These are phyloP conservation scores for Amaranthus palmeri DNA, from an alignment of 148 eudicot species.

Conservation along the genomic window DNA sequence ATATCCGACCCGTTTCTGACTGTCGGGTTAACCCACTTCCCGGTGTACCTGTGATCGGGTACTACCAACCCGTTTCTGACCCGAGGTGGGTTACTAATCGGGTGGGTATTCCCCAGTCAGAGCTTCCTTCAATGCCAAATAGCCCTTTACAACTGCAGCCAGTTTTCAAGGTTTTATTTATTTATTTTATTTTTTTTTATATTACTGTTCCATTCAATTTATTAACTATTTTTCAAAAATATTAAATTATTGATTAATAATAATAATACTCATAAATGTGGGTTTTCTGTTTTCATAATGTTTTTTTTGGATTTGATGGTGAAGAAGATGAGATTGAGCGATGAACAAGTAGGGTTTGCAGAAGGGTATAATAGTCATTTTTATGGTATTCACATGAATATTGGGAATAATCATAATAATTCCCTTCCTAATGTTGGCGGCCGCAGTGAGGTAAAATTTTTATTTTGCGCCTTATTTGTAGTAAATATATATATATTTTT, in stretches of 20 bases:
- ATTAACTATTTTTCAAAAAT: background rate
- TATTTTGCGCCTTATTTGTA: background rate
- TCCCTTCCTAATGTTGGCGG: conserved; percentile 1
- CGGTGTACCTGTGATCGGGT: conserved; percentile 19
- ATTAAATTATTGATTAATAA: background rate
- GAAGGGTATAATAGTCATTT: conserved; percentile 22
- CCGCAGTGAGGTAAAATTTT: conserved; percentile 22
- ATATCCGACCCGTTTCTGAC: background rate
- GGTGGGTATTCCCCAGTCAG: conserved; percentile 10
- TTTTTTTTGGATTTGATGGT: background rate
- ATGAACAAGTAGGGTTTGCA: conserved; percentile 27
- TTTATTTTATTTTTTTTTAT: background rate
- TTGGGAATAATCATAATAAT: conserved; percentile 5
- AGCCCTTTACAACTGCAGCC: background rate
- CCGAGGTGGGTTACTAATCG: conserved; percentile 5
- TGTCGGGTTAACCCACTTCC: background rate
- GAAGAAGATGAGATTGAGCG: conserved; percentile 31
- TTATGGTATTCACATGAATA: conserved; percentile 22
- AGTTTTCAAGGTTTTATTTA: conserved; percentile 13
- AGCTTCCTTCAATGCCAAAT: conserved; percentile 64
- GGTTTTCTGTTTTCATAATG: background rate
- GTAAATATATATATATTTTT: background rate
- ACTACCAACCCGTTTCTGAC: conserved; percentile 14
- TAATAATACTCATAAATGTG: no score
- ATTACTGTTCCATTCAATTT: conserved; percentile 24